Base-by-base conservation (phyloP, 768 basidiomycete species). In the Leucogyrophana mollusca region DNA sequence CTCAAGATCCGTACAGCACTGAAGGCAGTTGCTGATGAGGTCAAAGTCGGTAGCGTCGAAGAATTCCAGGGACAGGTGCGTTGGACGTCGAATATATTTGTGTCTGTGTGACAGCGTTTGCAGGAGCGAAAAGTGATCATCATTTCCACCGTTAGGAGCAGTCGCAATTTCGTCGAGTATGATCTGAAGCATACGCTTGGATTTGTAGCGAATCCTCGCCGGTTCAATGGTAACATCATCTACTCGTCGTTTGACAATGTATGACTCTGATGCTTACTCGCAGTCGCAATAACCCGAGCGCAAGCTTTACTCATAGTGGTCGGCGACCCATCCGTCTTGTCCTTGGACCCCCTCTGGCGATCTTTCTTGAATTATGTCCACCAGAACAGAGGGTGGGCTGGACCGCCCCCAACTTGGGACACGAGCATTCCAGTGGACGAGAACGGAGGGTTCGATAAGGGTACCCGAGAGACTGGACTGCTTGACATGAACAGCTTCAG, bases 1-100 rank as follows among this genome's bases (percentile, higher is more conserved):
- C 57, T 62, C 10, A 80, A 77, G 55, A 66, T 85, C 17, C 69
- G 77, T 10, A 58, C 47, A 6, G 43, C 59, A 2, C 57, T 83
- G 13, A 56, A 58, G 21, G 50, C 45, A 67, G 20, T 40, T 7
- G 55, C 55, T 23, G 1, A 70, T 21, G 65, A 57, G 4, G 67
- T 83, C 44, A 83, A 83, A 53, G 77, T 85, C 11, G 83, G 82
- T 16, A 80, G 77, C 17, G 81, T 82, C 1, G 83, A 85, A 53
- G 80, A 82, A 47, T 83, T 82, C 62, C 83, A 84, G 58, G 83
- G 82, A 7, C 78, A 82, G 64, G 79, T 76, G 40, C 22, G 51
- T 46, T 21, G 3, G 23, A 5, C 45, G 16, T 42, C 11, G 21
- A 10, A 30, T 46, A 11, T 20, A 18, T 16, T 34, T 9, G 10